A percentile compares a stretch with the other conserved stretches of the same genome.
These are phyloP conservation scores for Tulasnella sp. DNA, from an alignment of 768 basidiomycete genomes.

Conservation along the genomic window DNA sequence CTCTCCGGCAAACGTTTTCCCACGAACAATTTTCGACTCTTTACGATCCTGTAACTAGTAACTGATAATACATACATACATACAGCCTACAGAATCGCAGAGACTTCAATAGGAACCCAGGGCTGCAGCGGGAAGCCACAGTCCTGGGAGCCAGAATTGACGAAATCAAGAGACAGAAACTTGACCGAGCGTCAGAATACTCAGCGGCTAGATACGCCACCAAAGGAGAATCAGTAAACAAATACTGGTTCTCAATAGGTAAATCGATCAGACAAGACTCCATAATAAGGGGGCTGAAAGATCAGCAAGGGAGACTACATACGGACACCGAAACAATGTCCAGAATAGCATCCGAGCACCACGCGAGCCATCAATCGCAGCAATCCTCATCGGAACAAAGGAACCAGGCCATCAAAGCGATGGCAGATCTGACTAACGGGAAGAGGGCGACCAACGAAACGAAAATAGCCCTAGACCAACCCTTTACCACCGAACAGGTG, in stretches of 20 bases:
- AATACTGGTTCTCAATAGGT: slow-evolving; percentile 23
- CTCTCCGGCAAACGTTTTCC: too few species aligned
- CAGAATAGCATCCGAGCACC: neutral
- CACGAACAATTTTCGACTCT: too few species aligned
- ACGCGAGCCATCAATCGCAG: neutral
- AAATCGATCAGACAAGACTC: neutral
- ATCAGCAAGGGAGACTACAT: too few species aligned
- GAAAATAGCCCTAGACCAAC: neutral
- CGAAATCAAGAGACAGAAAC: too few species aligned
- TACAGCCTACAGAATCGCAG: too few species aligned
- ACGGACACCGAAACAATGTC: neutral
- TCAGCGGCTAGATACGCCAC: neutral
- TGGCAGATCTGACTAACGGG: neutral
- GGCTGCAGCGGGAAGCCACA: too few species aligned
- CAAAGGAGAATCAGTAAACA: slow-evolving; percentile 23
- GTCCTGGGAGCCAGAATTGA: too few species aligned
- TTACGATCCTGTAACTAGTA: too few species aligned
- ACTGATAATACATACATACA: too few species aligned
- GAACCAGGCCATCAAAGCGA: neutral
- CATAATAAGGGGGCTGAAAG: neutral
- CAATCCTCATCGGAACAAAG: neutral
- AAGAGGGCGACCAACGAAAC: neutral
- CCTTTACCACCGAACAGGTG: neutral
- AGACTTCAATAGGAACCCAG: too few species aligned
- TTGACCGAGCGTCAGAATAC: too few species aligned